Percentiles rank a stretch among this genome's conserved stretches.
Conservation (phyloP, 2,329 filamentous ascomycete species). For the Penicillium sp. region DNA sequence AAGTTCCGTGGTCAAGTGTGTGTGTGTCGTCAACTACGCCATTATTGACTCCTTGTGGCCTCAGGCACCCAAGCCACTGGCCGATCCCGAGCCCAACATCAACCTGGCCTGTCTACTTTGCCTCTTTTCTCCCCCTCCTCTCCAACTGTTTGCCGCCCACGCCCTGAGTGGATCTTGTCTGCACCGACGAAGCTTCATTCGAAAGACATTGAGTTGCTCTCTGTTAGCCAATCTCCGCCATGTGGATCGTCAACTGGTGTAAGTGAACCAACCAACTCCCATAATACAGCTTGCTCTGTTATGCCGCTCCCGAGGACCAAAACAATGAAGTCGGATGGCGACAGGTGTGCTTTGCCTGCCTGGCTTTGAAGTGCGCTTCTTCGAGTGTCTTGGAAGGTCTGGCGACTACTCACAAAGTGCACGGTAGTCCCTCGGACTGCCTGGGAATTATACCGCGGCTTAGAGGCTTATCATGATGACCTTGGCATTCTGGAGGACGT, state of each 20-base stretch:
- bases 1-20: not conserved
- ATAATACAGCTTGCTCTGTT: conserved; percentile 6
- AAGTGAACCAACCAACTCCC: conserved; percentile 35
- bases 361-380: not conserved
- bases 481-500: not conserved
- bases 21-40: conserved; percentile 9
- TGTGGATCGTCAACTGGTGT: conserved; percentile 98
- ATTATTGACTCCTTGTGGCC: conserved; percentile 13
- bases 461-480: conserved; percentile 10
- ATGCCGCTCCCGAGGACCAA: conserved; percentile 1
- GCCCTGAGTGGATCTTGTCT: conserved; percentile 11
- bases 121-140: conserved; percentile 18
- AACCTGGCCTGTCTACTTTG: conserved; percentile 25
- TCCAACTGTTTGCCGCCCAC: conserved; percentile 12
- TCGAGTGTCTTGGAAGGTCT: no score
- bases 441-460: conserved; percentile 5
- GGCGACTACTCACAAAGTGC: no score
- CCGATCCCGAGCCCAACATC: conserved; percentile 26
- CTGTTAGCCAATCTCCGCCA: conserved; percentile 35
- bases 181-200: conserved; percentile 5
- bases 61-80: conserved; percentile 13
- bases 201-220: not conserved
- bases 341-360: no score
- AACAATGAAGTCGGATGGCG: not conserved
- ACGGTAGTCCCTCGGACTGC: no score